Evolutionary conservation across 176 grass and related monocot species (phyloP).

Genomic region (Themeda triandra): DNA sequence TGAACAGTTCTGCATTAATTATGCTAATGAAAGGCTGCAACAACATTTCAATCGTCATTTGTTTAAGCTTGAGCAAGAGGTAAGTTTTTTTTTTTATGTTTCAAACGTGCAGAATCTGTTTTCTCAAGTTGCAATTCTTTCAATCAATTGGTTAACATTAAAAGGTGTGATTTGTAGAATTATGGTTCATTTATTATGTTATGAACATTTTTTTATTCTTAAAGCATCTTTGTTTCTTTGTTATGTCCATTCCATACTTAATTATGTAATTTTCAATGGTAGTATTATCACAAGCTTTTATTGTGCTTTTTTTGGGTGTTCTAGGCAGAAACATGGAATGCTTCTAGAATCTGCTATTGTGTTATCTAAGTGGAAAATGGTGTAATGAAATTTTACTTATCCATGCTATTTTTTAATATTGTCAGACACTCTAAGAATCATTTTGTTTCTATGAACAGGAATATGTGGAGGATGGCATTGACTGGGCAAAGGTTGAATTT

Average conservation of each 20-base stretch:
- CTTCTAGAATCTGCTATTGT: slow-evolving; percentile 16
- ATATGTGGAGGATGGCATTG: slow-evolving; percentile 96
- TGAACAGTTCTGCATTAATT: slow-evolving; percentile 99
- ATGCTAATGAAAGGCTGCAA: slow-evolving; percentile 96
- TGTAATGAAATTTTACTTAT: neutral
- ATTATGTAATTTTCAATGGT: neutral
- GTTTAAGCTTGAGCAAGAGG: slow-evolving; percentile 98
- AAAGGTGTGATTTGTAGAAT: neutral
- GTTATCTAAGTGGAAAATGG: slow-evolving; percentile 8
- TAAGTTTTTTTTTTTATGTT: slow-evolving; percentile 24
- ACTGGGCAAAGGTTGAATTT: slow-evolving; percentile 98
- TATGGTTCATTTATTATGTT: neutral
- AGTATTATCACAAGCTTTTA: neutral
- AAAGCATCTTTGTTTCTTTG: neutral
- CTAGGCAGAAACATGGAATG: neutral
- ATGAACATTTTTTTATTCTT: neutral
- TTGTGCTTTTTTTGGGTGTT: neutral
- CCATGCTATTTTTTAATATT: neutral
- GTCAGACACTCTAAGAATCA: neutral
- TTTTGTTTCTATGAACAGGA: slow-evolving; percentile 47
- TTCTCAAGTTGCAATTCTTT: neutral
- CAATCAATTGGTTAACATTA: slow-evolving; percentile 1
- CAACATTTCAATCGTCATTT: slow-evolving; percentile 99
- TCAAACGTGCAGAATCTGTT: slow-evolving; percentile 8
- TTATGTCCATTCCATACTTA: neutral